Percentiles rank a stretch among this genome's conserved stretches.
Conservation (phyloP, 2,329 filamentous ascomycete species). For the Xylogone sp. region DNA sequence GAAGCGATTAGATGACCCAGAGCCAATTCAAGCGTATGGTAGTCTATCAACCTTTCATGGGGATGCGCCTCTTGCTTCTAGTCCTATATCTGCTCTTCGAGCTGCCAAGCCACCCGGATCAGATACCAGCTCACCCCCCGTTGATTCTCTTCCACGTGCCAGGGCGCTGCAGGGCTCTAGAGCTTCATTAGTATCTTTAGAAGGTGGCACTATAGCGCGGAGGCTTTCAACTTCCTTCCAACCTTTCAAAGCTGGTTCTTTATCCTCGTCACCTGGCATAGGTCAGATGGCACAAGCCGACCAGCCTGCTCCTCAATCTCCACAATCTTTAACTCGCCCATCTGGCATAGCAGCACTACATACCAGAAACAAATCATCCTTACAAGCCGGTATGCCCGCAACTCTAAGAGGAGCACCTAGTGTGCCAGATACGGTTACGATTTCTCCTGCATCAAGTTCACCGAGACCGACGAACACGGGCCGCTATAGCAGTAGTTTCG, state of each 20-base stretch:
- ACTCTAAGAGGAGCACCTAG: slow-evolving; percentile 63
- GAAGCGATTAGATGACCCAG: slow-evolving; percentile 43
- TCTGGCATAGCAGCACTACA: slow-evolving; percentile 49
- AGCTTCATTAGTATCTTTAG: slow-evolving; percentile 37
- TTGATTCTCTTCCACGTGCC: slow-evolving; percentile 42
- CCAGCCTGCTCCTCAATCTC: slow-evolving; percentile 44
- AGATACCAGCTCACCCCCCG: slow-evolving; percentile 54
- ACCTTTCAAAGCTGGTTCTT: slow-evolving; percentile 91
- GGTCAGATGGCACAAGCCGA: slow-evolving; percentile 18
- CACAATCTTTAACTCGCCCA: slow-evolving; percentile 46
- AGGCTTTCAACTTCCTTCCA: slow-evolving; percentile 87
- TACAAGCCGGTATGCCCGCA: slow-evolving; percentile 72
- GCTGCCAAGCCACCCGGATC: slow-evolving; percentile 61
- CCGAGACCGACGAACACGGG: slow-evolving; percentile 75
- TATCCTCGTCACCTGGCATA: slow-evolving; percentile 79
- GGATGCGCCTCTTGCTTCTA: slow-evolving; percentile 74
- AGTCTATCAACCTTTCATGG: slow-evolving; percentile 88
- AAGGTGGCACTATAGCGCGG: slow-evolving; percentile 51
- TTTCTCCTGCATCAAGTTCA: slow-evolving; percentile 68
- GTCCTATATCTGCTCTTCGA: slow-evolving; percentile 78
- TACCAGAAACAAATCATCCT: slow-evolving; percentile 65
- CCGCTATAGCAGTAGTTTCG: slow-evolving; percentile 92
- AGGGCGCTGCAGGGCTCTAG: slow-evolving; percentile 26
- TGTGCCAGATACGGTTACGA: slow-evolving; percentile 55
- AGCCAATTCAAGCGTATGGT: slow-evolving; percentile 78